These are phyloP conservation scores for Naganishia sp. DNA, from an alignment of 1,284 basidiomycete genomes.

Conservation along the genomic window DNA sequence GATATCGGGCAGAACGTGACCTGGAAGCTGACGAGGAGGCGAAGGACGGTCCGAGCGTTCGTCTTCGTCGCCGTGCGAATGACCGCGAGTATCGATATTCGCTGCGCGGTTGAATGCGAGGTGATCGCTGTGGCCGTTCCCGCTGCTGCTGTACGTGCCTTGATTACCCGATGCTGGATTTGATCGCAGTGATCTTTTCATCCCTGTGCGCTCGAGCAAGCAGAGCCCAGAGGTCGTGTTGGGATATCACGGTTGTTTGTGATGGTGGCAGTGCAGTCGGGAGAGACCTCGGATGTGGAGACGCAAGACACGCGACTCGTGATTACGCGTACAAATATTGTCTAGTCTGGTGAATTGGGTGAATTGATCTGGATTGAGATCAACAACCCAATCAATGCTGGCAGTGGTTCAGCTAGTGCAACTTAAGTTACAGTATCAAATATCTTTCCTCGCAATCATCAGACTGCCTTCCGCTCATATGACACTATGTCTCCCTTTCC, in stretches of 20 bases:
- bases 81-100: conserved; percentile 16
- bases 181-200: conserved; percentile 28
- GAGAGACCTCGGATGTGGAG: too few species aligned
- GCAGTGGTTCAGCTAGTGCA: too few species aligned
- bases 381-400: not conserved
- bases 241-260: too few species aligned
- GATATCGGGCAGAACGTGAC: conserved; percentile 7
- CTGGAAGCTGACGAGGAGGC: conserved; percentile 12
- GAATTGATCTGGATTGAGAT: not conserved
- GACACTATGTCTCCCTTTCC: too few species aligned
- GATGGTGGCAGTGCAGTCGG: too few species aligned
- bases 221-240: too few species aligned
- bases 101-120: conserved; percentile 26
- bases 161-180: conserved; percentile 27
- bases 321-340: not conserved
- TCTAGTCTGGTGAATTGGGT: not conserved
- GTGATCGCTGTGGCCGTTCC: conserved; percentile 17
- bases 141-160: conserved; percentile 16
- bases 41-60: conserved; percentile 9
- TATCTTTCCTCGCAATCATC: not conserved
- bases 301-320: not conserved
- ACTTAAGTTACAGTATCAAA: not conserved
- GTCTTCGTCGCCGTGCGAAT: conserved; percentile 4
- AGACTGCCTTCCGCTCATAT: not conserved
- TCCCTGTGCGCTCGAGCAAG: conserved; percentile 10